Conservation (phyloP, 257 asterid genomes). For the Capsicum rhomboideum region DNA sequence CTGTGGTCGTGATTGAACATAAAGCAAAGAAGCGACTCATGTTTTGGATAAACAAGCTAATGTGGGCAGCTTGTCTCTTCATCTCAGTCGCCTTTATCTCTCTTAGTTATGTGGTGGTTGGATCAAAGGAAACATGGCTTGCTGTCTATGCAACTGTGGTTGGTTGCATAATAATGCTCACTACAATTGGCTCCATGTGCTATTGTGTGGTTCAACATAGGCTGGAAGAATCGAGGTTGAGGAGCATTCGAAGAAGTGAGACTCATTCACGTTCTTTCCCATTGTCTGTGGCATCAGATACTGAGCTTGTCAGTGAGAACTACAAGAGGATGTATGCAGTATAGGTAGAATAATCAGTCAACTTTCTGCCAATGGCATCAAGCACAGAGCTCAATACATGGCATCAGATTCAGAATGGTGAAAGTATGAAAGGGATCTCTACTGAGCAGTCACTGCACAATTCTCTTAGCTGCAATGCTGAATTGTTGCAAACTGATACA, state of each 20-base stretch:
- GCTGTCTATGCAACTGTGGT: conserved; percentile 67
- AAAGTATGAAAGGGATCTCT: background rate
- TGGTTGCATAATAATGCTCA: conserved; percentile 72
- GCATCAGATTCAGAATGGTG: background rate
- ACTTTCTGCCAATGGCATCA: background rate
- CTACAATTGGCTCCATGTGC: conserved; percentile 91
- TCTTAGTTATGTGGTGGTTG: conserved; percentile 79
- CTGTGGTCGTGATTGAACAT: conserved; percentile 85
- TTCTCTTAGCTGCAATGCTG: background rate
- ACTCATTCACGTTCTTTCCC: conserved; percentile 72
- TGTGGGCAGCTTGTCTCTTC: conserved; percentile 93
- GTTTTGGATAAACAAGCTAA: conserved; percentile 91
- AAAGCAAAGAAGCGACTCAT: conserved; percentile 80
- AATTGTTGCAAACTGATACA: background rate
- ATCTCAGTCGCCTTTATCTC: conserved; percentile 77
- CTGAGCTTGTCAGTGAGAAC: conserved; percentile 57
- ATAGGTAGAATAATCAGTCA: conserved; percentile 5
- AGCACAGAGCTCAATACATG: background rate
- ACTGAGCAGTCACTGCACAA: background rate
- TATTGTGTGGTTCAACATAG: conserved; percentile 75
- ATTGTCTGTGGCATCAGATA: conserved; percentile 55
- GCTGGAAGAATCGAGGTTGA: conserved; percentile 76
- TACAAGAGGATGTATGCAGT: conserved; percentile 89
- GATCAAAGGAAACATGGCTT: conserved; percentile 69
- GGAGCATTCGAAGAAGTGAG: conserved; percentile 42